Conservation (phyloP, 2,329 filamentous ascomycete genomes). For the Fusarium albidum region DNA sequence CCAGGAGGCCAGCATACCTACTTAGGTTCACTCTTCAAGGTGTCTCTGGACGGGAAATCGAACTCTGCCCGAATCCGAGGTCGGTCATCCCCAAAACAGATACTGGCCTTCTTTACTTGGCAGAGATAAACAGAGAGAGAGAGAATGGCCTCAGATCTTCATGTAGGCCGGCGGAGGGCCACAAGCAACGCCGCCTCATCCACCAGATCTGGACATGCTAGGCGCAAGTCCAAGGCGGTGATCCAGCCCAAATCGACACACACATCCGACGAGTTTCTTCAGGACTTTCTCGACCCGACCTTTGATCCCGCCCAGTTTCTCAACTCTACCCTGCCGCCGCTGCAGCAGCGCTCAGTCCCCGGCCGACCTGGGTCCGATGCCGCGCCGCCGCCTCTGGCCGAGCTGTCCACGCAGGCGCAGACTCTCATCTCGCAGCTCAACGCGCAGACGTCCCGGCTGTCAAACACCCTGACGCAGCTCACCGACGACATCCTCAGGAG, state of each 20-base stretch:
- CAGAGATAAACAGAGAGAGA: no score
- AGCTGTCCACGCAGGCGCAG: slow-evolving; percentile 83
- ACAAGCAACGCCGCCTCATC: slow-evolving; percentile 54
- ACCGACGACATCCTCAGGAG: slow-evolving; percentile 95
- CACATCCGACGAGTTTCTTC: slow-evolving; percentile 75
- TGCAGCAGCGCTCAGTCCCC: slow-evolving; percentile 57
- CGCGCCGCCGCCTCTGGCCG: slow-evolving; percentile 73
- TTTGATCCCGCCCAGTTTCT: slow-evolving; percentile 90
- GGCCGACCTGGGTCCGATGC: slow-evolving; percentile 41
- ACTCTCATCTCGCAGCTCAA: slow-evolving; percentile 86
- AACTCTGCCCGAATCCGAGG: slow-evolving; percentile 6
- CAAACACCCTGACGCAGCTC: slow-evolving; percentile 82
- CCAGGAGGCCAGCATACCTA: slow-evolving; percentile 30
- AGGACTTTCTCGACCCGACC: slow-evolving; percentile 75
- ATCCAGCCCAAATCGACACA: slow-evolving; percentile 65
- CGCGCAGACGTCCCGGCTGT: slow-evolving; percentile 84
- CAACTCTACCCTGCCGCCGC: slow-evolving; percentile 77
- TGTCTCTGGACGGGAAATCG: slow-evolving; percentile 9
- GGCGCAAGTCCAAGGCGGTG: slow-evolving; percentile 48
- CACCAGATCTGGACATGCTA: slow-evolving; percentile 52
- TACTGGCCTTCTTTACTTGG: background rate
- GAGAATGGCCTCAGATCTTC: slow-evolving; percentile 46
- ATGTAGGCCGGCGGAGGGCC: slow-evolving; percentile 53
- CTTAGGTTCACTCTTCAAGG: background rate
- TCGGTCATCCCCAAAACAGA: background rate